These are phyloP conservation scores for Geotrichum klebahnii DNA, from an alignment of 1,139 yeast genomes.

Conservation along the genomic window DNA sequence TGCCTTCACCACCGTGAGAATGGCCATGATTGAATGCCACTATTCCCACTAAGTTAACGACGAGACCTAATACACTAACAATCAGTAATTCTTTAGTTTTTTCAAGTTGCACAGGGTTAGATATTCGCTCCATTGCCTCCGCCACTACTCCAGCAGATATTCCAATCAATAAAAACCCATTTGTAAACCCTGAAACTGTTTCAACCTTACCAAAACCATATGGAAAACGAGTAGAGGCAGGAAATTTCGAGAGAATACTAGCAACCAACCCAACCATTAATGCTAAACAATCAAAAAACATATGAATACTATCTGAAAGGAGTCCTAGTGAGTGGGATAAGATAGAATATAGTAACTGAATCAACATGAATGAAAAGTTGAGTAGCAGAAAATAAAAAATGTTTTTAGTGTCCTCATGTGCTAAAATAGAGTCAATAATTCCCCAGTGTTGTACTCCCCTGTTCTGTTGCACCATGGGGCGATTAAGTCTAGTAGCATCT, in stretches of 20 bases:
- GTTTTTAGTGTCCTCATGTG: constrained; percentile 73
- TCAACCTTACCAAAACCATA: constrained; percentile 84
- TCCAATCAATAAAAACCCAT: constrained; percentile 81
- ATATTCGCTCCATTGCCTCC: constrained; percentile 79
- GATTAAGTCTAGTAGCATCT: constrained; percentile 15
- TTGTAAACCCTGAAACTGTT: constrained; percentile 90
- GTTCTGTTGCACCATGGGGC: constrained; percentile 17
- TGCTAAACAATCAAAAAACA: constrained; percentile 93
- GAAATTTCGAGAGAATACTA: constrained; percentile 56
- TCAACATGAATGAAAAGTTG: constrained; percentile 89
- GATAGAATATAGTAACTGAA: constrained; percentile 86
- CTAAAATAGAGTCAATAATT: constrained; percentile 40
- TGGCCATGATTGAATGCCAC: constrained; percentile 90
- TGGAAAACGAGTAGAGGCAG: constrained; percentile 70
- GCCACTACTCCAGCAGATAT: constrained; percentile 83
- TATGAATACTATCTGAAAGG: constrained; percentile 87
- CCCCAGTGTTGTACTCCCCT: constrained; percentile 27
- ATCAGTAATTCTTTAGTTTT: constrained; percentile 81
- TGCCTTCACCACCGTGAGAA: constrained; percentile 45
- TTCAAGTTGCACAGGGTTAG: constrained; percentile 70
- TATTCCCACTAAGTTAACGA: constrained; percentile 87
- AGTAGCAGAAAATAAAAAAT: constrained; percentile 81
- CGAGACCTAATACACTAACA: constrained; percentile 76
- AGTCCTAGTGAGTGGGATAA: constrained; percentile 88
- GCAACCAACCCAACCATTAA: constrained; percentile 86